Evolutionary conservation across 1,284 basidiomycete genomes (phyloP).

Genomic region (Vanrija humicola): DNA sequence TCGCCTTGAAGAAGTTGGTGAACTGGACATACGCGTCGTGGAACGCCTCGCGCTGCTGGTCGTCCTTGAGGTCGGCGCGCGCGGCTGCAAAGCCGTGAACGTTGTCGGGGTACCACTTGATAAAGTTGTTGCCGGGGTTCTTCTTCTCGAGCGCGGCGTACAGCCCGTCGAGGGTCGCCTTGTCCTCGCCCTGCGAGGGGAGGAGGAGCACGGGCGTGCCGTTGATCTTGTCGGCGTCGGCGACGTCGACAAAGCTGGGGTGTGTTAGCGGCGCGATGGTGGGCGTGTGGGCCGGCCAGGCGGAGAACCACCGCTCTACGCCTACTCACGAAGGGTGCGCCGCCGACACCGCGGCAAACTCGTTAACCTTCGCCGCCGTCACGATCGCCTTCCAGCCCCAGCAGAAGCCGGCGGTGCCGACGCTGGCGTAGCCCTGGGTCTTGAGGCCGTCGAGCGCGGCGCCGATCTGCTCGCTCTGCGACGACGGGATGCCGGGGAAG

Average conservation of each 20-base stretch:
- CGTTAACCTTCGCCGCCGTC: slow-evolving; percentile 17
- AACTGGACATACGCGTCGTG: slow-evolving; percentile 25
- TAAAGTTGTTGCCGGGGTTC: slow-evolving; percentile 43
- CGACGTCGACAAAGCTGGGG: slow-evolving; percentile 39
- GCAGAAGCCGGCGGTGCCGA: slow-evolving; percentile 50
- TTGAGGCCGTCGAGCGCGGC: slow-evolving; percentile 42
- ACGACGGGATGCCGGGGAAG: slow-evolving; percentile 35
- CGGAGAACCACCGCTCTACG: too few relatives aligned
- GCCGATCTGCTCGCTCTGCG: slow-evolving; percentile 35
- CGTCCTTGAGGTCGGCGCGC: slow-evolving; percentile 45
- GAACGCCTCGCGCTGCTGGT: slow-evolving; percentile 22
- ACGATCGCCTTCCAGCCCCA: slow-evolving; percentile 45
- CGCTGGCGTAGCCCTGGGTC: slow-evolving; percentile 32
- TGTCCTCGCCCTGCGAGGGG: slow-evolving; percentile 50
- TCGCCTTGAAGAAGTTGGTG: slow-evolving; percentile 27
- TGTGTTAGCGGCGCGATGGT: background rate
- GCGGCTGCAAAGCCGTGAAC: slow-evolving; percentile 51
- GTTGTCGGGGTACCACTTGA: slow-evolving; percentile 44
- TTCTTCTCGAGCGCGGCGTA: slow-evolving; percentile 40
- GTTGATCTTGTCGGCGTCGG: slow-evolving; percentile 46
- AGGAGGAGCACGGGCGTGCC: slow-evolving; percentile 46
- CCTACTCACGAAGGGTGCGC: slow-evolving; percentile 44
- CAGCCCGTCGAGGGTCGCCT: slow-evolving; percentile 37
- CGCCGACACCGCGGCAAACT: slow-evolving; percentile 34
- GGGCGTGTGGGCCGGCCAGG: too few relatives aligned